Evolutionary conservation across 2,329 filamentous ascomycete species (phyloP).

Genomic region (Pseudocercospora fuligena): DNA sequence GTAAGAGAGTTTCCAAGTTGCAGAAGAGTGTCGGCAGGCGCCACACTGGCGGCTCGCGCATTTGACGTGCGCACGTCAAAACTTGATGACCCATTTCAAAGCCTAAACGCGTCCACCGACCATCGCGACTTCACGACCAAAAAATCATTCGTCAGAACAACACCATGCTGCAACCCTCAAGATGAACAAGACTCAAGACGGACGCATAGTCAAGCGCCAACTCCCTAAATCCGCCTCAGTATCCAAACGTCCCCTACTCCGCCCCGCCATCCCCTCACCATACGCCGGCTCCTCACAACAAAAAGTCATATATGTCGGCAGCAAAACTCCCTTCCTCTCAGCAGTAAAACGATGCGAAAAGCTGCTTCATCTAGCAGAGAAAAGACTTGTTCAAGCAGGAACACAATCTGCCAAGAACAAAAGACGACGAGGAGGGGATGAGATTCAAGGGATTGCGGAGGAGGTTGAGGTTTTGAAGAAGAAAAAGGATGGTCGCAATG

Average conservation of each 20-base stretch:
- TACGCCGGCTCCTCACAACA: conserved; percentile 54
- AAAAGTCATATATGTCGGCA: conserved; percentile 69
- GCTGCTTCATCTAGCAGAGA: conserved; percentile 62
- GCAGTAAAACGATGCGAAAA: conserved; percentile 68
- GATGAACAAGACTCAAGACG: not conserved
- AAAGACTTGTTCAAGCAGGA: conserved; percentile 53
- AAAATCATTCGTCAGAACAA: not conserved
- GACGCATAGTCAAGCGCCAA: conserved; percentile 9
- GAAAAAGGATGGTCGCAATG: conserved; percentile 43
- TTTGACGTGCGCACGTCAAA: not conserved
- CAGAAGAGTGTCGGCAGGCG: no score
- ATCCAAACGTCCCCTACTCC: conserved; percentile 63
- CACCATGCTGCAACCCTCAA: not conserved
- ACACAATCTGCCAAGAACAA: conserved; percentile 39
- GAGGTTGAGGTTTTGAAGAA: conserved; percentile 39
- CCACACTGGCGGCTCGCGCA: not conserved
- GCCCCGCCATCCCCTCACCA: conserved; percentile 58
- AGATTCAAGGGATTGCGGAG: conserved; percentile 45
- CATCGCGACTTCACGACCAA: not conserved
- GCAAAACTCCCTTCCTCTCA: conserved; percentile 69
- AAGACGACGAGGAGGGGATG: conserved; percentile 25
- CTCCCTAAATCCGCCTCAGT: conserved; percentile 44
- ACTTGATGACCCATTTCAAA: not conserved
- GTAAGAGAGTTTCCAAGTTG: no score
- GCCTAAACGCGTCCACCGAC: not conserved